phyloP scores from a whole-genome alignment of 163 green algal species.

The Prototheca cutis region DNA sequence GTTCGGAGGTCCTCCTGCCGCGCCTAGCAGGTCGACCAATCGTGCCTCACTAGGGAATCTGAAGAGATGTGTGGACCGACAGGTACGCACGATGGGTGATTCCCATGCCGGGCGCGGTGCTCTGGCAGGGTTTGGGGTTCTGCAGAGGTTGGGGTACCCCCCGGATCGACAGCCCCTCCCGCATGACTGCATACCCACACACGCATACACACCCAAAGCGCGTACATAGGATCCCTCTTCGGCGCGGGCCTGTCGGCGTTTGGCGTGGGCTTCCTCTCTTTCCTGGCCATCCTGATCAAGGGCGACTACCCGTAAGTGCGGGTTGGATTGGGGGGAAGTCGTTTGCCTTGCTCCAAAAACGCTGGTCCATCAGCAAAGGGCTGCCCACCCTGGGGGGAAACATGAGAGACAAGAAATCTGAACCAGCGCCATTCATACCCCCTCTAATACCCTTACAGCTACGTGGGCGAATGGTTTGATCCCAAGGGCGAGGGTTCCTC shows the following conservation, averaged over 20 bases:
- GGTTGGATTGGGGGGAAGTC: too few relatives aligned
- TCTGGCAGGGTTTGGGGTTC: neutral
- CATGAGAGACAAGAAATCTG: too few relatives aligned
- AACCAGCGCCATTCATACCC: neutral
- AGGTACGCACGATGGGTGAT: too few relatives aligned
- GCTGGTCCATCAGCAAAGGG: too few relatives aligned
- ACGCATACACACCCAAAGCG: neutral
- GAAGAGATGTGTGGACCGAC: too few relatives aligned
- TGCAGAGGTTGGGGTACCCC: neutral
- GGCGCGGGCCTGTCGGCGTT: conserved; percentile 23
- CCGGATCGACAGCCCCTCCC: neutral
- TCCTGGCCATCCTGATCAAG: conserved; percentile 25
- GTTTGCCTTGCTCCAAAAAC: too few relatives aligned
- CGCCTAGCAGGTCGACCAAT: too few relatives aligned
- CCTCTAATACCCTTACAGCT: conserved; percentile 4
- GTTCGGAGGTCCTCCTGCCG: too few relatives aligned
- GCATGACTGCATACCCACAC: too few relatives aligned
- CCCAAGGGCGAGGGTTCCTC: conserved; percentile 13
- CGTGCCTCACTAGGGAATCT: too few relatives aligned
- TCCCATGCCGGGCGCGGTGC: too few relatives aligned
- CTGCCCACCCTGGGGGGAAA: too few relatives aligned
- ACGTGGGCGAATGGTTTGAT: conserved; percentile 35
- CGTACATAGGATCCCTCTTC: conserved; percentile 15
- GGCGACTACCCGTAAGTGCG: conserved; percentile 25
- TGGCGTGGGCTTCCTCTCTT: conserved; percentile 22